Evolutionary conservation across 192 early-diverging fungal species (phyloP).

Genomic region (Coemansia sp.): DNA sequence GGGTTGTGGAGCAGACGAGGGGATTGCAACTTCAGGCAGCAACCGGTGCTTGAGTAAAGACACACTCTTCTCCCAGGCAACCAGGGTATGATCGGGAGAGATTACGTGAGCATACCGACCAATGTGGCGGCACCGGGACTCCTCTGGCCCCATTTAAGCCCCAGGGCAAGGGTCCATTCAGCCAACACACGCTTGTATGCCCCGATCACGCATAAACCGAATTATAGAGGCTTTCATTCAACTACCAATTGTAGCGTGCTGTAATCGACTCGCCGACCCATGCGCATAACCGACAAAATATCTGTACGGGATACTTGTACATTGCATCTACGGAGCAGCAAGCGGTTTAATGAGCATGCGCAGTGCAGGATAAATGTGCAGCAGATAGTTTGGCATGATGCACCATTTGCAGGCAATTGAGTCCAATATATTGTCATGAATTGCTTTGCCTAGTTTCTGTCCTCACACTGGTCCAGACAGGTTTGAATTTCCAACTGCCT

Average conservation of each 20-base stretch:
- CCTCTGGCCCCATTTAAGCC: neutral
- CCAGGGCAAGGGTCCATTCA: slow-evolving; percentile 1
- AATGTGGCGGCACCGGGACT: neutral
- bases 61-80: neutral
- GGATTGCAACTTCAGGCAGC: neutral
- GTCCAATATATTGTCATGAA: too few species aligned
- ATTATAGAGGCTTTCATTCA: neutral
- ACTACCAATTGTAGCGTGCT: neutral
- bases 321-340: neutral
- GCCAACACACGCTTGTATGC: neutral
- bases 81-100: neutral
- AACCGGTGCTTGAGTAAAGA: neutral
- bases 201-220: slow-evolving; percentile 5
- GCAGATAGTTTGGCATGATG: neutral
- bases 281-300: neutral
- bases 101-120: neutral
- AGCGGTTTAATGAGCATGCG: neutral
- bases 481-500: neutral
- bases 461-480: neutral
- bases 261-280: neutral
- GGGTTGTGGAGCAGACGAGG: neutral
- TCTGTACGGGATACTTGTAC: neutral
- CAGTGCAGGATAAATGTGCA: neutral
- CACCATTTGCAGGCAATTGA: too few species aligned
- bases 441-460: too few species aligned